Conservation (phyloP, 1,139 yeast genomes). For the Pichia sp. region DNA sequence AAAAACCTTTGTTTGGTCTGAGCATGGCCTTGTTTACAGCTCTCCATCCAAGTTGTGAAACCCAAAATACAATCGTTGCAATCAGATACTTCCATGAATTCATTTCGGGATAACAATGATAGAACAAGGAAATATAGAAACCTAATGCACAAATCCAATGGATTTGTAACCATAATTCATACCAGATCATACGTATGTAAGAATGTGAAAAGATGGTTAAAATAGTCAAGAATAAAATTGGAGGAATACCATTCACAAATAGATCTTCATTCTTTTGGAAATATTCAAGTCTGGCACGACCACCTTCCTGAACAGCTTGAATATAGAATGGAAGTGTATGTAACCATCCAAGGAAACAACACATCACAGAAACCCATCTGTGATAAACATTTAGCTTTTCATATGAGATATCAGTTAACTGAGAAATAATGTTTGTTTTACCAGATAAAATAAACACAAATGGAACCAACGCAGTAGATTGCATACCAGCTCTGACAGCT, state of each 20-base stretch:
- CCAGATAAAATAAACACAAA: conserved; percentile 52
- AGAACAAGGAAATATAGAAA: conserved; percentile 49
- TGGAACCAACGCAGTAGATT: conserved; percentile 54
- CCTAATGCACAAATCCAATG: conserved; percentile 63
- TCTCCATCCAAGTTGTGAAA: conserved; percentile 50
- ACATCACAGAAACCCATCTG: conserved; percentile 42
- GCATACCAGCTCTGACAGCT: conserved; percentile 52
- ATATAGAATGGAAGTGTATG: conserved; percentile 55
- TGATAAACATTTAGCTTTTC: conserved; percentile 54
- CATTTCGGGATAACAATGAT: conserved; percentile 45
- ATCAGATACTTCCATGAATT: conserved; percentile 49
- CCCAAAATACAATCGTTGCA: conserved; percentile 59
- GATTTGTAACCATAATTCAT: conserved; percentile 53
- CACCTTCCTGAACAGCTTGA: conserved; percentile 53
- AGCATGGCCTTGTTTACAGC: conserved; percentile 50
- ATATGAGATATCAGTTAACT: conserved; percentile 54
- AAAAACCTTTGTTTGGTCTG: conserved; percentile 44
- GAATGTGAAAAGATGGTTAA: conserved; percentile 49
- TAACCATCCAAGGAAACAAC: conserved; percentile 48
- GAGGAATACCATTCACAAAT: conserved; percentile 39
- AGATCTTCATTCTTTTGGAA: conserved; percentile 18
- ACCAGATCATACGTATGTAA: conserved; percentile 41
- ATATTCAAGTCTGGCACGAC: conserved; percentile 28
- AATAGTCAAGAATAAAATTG: conserved; percentile 45
- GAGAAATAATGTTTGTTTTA: conserved; percentile 49